Base-by-base conservation (phyloP, 1,284 basidiomycete genomes). In the Ceratorhiza oryzae-sativae region DNA sequence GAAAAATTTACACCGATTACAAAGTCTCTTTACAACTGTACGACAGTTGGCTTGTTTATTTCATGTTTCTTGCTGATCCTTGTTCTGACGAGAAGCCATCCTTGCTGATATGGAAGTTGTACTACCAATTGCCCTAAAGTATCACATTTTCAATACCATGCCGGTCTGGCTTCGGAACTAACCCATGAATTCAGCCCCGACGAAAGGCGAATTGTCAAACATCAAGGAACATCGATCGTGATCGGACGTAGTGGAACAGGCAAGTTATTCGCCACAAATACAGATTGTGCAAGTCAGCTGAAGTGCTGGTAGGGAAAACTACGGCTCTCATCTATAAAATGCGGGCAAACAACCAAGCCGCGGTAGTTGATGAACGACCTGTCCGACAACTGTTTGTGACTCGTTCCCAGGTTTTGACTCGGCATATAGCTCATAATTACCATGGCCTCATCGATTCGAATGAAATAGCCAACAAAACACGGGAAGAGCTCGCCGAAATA, bases 321-420 rank as follows among this genome's bases (percentile, higher is more conserved):
- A 70, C 67, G 1, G 67, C 67, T 1, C 41, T 70, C 9, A 49
- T 70, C 2, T 70, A 70, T 42, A 70, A 70, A 42, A n/a, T 70
- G 27, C 49, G 67, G 32, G 67, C 67, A 20, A 70, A 59, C 25
- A 53, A 53, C 18, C 67, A 70, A 39, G 23, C 55, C 23, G 41
- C 41, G n/a, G 27, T 41, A n/a, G 6, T 56, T 18, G 42, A 36
- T 9, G 36, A 20, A 20, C 0, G 82, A 85, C 67, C 67, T 9
- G 34, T 41, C 1, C 53, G 67, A 8, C 67, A 70, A 36, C 42
- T 70, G 12, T 70, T 70, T 36, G 67, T 70, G 18, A 70, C 67
- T 18, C 67, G 55, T 20, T 70, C 67, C 12, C 56, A 45, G 30
- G 67, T 59, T 20, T 23, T 70, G 15, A 70, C 67, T 27, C 39